phyloP scores from a whole-genome alignment of 2,329 filamentous ascomycete species.

The Stenocarpella maydis region DNA sequence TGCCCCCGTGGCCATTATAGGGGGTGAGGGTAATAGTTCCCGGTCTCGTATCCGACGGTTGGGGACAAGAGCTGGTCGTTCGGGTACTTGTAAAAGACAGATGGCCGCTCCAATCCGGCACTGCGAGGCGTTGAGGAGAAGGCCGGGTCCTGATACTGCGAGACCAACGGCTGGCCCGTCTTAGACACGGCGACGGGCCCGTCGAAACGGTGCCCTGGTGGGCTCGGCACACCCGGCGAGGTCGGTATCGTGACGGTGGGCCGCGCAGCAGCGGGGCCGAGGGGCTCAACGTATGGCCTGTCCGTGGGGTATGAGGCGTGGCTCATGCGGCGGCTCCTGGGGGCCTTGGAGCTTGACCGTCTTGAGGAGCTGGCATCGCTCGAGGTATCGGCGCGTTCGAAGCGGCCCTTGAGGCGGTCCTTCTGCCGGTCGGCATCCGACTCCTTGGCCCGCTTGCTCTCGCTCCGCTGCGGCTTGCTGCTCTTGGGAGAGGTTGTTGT shows the following conservation, averaged over 20 bases:
- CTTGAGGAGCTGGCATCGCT: slow-evolving; percentile 39
- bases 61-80: background rate
- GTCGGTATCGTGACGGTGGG: background rate
- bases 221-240: background rate
- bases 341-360: slow-evolving; percentile 27
- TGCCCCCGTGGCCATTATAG: background rate
- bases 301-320: slow-evolving; percentile 7
- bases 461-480: slow-evolving; percentile 40
- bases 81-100: slow-evolving; percentile 18
- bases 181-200: slow-evolving; percentile 26
- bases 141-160: slow-evolving; percentile 14
- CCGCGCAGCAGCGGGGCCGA: slow-evolving; percentile 1
- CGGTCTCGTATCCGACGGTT: slow-evolving; percentile 20
- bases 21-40: slow-evolving; percentile 32
- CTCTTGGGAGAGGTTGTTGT: slow-evolving; percentile 38
- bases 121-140: slow-evolving; percentile 32
- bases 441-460: slow-evolving; percentile 40
- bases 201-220: slow-evolving; percentile 12
- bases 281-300: slow-evolving; percentile 30
- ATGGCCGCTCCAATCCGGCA: slow-evolving; percentile 31
- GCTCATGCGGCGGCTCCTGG: slow-evolving; percentile 25
- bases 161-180: slow-evolving; percentile 6
- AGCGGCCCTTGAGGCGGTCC: slow-evolving; percentile 43
- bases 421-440: slow-evolving; percentile 40
- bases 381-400: slow-evolving; percentile 42